Base-by-base conservation (phyloP, 805 yeast species). In the Candida stauntonica region DNA sequence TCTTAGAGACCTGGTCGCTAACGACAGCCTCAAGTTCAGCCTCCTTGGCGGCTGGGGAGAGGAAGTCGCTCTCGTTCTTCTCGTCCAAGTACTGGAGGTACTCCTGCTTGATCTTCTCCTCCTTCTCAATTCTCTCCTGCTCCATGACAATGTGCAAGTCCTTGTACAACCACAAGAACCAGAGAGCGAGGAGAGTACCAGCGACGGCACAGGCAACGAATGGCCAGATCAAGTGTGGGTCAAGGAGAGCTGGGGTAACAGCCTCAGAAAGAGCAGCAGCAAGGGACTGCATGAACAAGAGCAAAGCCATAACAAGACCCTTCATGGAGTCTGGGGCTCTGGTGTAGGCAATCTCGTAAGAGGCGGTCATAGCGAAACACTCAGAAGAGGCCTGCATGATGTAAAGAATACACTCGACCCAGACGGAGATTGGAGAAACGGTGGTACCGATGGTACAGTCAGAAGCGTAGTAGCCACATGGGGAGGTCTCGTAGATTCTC, bases 321-420 rank as follows among this genome's bases (percentile, higher is more conserved):
- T 63, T 67, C 68, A 66, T 64, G 29, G 72, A 63, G 7, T 70
- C 71, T 29, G 93, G 93, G 5, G 93, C 91, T 65, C 84, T 81
- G 19, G 88, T 78, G 64, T 81, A 85, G 15, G 94, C 94, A 56
- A 81, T 83, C 64, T 85, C 93, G 50, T 81, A 73, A 51, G 91
- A 93, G 17, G 93, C 83, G 51, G 83, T 75, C 37, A 85, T 80
- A 23, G 89, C 88, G 50, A 85, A 73, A 48, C 84, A 83, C 62
- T 85, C 94, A 14, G 88, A 76, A 38, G 81, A 57, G 11, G 85
- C 91, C 60, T 81, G 77, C 46, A 85, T 63, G 30, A 81, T 71
- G 61, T 84, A 85, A 4, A 87, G 82, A 14, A 68, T 62, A 38
- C 72, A 67, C 64, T 83, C 89, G 44, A 77, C 67, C 47, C 85